Conservation (phyloP, 306 rosid genomes). For the Malus fusca region DNA sequence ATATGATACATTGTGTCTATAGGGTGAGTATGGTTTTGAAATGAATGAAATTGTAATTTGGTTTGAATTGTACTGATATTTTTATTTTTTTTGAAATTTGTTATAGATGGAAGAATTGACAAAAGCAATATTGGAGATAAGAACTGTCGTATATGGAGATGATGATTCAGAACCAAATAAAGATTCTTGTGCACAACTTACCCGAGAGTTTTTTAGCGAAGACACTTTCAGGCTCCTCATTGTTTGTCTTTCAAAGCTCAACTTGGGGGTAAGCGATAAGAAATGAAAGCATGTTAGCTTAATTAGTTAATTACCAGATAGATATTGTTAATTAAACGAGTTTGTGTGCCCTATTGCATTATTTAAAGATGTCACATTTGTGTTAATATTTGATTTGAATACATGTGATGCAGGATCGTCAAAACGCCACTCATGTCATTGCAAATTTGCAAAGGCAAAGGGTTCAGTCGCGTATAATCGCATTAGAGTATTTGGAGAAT, state of each 20-base stretch:
- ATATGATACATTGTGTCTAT: neutral
- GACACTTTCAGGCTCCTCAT: slow-evolving; percentile 48
- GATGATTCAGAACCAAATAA: slow-evolving; percentile 47
- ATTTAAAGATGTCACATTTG: neutral
- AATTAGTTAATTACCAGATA: neutral
- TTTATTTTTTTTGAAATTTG: neutral
- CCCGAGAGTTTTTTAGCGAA: slow-evolving; percentile 54
- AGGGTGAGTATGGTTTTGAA: neutral
- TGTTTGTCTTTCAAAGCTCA: slow-evolving; percentile 34
- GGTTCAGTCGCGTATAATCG: slow-evolving; percentile 36
- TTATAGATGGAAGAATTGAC: slow-evolving; percentile 33
- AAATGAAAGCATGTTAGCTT: neutral
- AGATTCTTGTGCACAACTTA: slow-evolving; percentile 55
- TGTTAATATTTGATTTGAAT: neutral
- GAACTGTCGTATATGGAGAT: slow-evolving; percentile 47
- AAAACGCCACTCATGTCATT: slow-evolving; percentile 47
- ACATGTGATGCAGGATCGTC: slow-evolving; percentile 36
- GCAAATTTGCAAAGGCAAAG: slow-evolving; percentile 64
- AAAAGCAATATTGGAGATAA: slow-evolving; percentile 39
- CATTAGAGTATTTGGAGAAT: slow-evolving; percentile 45
- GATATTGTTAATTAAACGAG: neutral
- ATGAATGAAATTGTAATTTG: neutral
- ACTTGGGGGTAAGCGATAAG: slow-evolving; percentile 39
- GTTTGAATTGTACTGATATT: neutral
- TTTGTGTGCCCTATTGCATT: neutral